Conservation (phyloP, 129 eudicot genomes). For the Centaurea solstitialis region DNA sequence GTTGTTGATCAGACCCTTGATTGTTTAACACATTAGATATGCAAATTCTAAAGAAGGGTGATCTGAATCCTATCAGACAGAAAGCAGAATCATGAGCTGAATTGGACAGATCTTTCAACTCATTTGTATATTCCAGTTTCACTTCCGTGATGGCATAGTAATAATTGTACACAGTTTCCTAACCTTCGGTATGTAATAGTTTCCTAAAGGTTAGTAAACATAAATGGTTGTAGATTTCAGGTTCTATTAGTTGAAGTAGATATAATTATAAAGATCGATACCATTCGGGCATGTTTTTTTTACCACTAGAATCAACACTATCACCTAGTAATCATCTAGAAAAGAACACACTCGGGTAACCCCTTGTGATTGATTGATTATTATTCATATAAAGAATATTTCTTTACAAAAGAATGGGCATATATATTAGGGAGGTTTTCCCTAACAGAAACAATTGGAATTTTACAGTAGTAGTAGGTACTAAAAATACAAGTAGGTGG, state of each 20-base stretch:
- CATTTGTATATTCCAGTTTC: constrained; percentile 3
- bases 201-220: background rate
- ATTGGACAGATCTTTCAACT: background rate
- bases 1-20: background rate
- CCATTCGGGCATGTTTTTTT: background rate
- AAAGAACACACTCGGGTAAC: background rate
- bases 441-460: background rate
- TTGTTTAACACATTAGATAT: background rate
- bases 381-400: constrained; percentile 12
- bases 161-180: background rate
- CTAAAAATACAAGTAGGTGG: constrained; percentile 54
- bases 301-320: background rate
- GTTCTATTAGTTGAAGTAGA: background rate
- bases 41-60: background rate
- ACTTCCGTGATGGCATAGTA: constrained; percentile 16
- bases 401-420: constrained; percentile 37
- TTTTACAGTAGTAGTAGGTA: background rate
- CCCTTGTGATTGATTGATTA: background rate
- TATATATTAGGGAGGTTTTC: background rate
- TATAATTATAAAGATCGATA: background rate
- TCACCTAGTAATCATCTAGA: background rate
- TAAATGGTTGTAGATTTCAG: constrained; percentile 5
- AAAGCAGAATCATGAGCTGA: background rate
- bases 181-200: background rate
- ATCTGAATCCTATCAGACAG: background rate